These are phyloP conservation scores for Magnaporthiopsis rhizophila DNA, from an alignment of 2,329 filamentous ascomycete genomes.

Conservation along the genomic window DNA sequence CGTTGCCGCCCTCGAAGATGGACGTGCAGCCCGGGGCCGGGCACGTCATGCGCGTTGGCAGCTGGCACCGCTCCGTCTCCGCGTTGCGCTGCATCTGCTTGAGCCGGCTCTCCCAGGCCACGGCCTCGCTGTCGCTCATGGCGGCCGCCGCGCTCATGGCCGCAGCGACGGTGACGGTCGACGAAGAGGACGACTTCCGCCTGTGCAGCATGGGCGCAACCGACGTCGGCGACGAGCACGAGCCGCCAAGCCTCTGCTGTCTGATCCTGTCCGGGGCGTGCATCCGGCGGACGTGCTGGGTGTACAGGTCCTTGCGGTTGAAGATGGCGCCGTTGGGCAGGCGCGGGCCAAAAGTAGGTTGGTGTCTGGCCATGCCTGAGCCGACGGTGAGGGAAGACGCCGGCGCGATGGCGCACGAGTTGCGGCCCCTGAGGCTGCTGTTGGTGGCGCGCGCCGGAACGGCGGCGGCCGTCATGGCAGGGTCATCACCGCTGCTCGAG, in stretches of 20 bases:
- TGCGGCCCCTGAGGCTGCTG: slow-evolving; percentile 10
- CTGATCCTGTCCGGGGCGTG: slow-evolving; percentile 48
- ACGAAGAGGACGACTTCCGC: slow-evolving; percentile 3
- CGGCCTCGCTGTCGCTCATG: slow-evolving; percentile 3
- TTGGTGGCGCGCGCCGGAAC: slow-evolving; percentile 1
- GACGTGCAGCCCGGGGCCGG: slow-evolving; percentile 50
- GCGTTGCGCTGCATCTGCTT: slow-evolving; percentile 49
- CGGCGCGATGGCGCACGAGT: slow-evolving; percentile 3
- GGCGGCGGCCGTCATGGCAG: slow-evolving; percentile 13
- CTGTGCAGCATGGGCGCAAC: background rate
- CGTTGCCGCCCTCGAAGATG: slow-evolving; percentile 50
- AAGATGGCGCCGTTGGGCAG: slow-evolving; percentile 55
- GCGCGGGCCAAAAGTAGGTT: slow-evolving; percentile 8
- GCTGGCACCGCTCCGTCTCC: slow-evolving; percentile 46
- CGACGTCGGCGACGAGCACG: slow-evolving; percentile 1
- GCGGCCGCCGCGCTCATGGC: background rate
- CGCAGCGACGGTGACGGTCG: background rate
- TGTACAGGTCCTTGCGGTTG: slow-evolving; percentile 88
- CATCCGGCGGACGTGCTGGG: slow-evolving; percentile 81
- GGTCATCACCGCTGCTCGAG: background rate
- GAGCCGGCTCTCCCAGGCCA: slow-evolving; percentile 45
- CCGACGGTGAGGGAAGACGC: slow-evolving; percentile 1
- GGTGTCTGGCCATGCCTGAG: background rate
- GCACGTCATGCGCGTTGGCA: slow-evolving; percentile 54
- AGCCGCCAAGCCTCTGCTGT: slow-evolving; percentile 18